Conservation (phyloP, 345 rosid species). For the Fremontodendron californicum region DNA sequence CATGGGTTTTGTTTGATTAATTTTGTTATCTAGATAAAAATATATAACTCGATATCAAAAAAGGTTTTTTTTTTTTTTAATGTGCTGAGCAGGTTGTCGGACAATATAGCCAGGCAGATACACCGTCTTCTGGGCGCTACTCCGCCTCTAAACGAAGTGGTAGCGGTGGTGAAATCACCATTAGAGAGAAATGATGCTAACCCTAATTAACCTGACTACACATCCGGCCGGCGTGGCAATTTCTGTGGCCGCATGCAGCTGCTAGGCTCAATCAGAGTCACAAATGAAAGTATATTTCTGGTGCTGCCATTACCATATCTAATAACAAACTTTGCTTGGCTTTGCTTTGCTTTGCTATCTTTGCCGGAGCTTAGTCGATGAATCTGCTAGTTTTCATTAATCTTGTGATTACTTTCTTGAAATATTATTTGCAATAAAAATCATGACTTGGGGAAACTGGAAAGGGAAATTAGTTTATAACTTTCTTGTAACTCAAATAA, state of each 20-base stretch:
- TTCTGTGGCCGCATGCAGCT: slow-evolving; percentile 61
- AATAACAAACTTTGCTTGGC: too few species aligned
- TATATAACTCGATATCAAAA: neutral
- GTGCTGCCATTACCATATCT: neutral
- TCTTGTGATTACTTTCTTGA: too few species aligned
- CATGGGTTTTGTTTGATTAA: too few species aligned
- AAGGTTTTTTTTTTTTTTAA: neutral
- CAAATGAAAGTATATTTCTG: neutral
- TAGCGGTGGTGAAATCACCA: neutral
- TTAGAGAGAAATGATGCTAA: neutral
- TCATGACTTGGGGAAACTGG: too few species aligned
- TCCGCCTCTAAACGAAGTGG: neutral
- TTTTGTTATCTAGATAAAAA: neutral
- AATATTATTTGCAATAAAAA: too few species aligned
- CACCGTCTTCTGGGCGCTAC: neutral
- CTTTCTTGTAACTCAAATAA: too few species aligned
- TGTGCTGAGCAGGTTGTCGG: neutral
- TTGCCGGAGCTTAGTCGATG: too few species aligned
- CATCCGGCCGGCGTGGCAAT: slow-evolving; percentile 69
- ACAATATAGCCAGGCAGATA: neutral
- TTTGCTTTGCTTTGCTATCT: too few species aligned
- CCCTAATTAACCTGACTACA: slow-evolving; percentile 49
- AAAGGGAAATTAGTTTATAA: too few species aligned
- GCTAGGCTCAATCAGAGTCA: slow-evolving; percentile 59
- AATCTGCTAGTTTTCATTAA: too few species aligned